phyloP scores from a whole-genome alignment of 2,329 filamentous ascomycete species.

The Neurospora sp. region DNA sequence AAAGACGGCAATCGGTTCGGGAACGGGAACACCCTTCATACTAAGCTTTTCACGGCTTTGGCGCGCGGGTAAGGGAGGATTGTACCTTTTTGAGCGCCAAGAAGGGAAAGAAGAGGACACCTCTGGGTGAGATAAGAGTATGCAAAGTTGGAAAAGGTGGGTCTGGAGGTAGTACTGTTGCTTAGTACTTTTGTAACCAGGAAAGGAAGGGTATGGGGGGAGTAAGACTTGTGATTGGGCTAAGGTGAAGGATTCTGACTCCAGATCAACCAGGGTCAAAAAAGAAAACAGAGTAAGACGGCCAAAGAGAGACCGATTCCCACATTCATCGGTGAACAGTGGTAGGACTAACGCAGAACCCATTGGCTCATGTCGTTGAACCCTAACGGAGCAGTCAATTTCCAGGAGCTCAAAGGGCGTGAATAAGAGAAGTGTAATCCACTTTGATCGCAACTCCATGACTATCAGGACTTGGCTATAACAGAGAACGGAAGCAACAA shows the following conservation, averaged over 20 bases:
- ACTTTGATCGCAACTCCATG: neutral
- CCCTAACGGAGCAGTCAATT: neutral
- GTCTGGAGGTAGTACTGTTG: neutral
- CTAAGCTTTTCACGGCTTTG: neutral
- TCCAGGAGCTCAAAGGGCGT: neutral
- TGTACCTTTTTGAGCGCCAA: neutral
- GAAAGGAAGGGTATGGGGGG: neutral
- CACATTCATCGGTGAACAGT: neutral
- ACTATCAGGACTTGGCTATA: neutral
- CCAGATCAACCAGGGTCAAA: neutral
- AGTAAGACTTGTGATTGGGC: neutral
- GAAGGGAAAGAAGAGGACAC: neutral
- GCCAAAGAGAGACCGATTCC: neutral
- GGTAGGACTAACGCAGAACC: neutral
- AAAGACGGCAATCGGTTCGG: neutral
- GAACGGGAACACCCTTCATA: neutral
- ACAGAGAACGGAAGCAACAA: neutral
- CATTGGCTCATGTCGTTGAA: neutral
- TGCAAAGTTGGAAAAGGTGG: neutral
- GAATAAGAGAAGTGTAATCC: neutral
- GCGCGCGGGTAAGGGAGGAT: neutral
- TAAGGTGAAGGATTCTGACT: neutral
- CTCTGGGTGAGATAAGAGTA: neutral
- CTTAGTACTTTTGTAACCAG: neutral
- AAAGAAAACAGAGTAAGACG: neutral